Evolutionary conservation across 2,329 filamentous ascomycete species (phyloP).

Genomic region (Tothia fuscella): DNA sequence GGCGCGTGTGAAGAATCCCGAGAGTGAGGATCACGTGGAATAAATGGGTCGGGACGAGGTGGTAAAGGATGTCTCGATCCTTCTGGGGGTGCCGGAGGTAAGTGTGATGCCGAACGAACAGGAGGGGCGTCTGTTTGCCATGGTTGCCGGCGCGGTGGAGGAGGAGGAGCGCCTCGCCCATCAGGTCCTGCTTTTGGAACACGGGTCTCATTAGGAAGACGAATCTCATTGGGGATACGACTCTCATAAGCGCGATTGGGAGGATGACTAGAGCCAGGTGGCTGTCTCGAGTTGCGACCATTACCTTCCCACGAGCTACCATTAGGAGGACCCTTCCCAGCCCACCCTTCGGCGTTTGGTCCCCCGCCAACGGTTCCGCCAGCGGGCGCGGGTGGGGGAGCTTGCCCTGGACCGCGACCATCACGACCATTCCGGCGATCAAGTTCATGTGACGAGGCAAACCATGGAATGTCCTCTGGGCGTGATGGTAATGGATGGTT

Average conservation of each 20-base stretch:
- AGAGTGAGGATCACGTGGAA: not conserved
- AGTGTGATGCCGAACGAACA: slow-evolving; percentile 14
- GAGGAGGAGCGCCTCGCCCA: slow-evolving; percentile 14
- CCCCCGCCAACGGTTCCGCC: slow-evolving; percentile 70
- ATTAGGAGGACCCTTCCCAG: not conserved
- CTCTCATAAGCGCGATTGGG: not conserved
- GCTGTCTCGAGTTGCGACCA: not conserved
- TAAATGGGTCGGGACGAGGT: slow-evolving; percentile 20
- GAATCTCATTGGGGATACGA: slow-evolving; percentile 4
- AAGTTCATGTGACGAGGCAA: slow-evolving; percentile 94
- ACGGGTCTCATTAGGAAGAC: slow-evolving; percentile 2
- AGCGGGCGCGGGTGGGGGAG: slow-evolving; percentile 78
- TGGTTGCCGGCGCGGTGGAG: slow-evolving; percentile 11
- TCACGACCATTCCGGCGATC: slow-evolving; percentile 85
- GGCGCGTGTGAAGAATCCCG: not conserved
- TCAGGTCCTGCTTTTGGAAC: slow-evolving; percentile 7
- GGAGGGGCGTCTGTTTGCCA: slow-evolving; percentile 5
- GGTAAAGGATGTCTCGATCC: slow-evolving; percentile 25
- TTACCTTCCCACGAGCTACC: not conserved
- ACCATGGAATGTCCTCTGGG: slow-evolving; percentile 77
- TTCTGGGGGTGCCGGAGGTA: slow-evolving; percentile 24
- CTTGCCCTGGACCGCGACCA: slow-evolving; percentile 74
- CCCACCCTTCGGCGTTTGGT: slow-evolving; percentile 42
- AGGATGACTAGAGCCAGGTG: not conserved
- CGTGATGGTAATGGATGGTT: slow-evolving; percentile 64